Conservation (phyloP, 306 rosid species). For the Albizia julibrissin region DNA sequence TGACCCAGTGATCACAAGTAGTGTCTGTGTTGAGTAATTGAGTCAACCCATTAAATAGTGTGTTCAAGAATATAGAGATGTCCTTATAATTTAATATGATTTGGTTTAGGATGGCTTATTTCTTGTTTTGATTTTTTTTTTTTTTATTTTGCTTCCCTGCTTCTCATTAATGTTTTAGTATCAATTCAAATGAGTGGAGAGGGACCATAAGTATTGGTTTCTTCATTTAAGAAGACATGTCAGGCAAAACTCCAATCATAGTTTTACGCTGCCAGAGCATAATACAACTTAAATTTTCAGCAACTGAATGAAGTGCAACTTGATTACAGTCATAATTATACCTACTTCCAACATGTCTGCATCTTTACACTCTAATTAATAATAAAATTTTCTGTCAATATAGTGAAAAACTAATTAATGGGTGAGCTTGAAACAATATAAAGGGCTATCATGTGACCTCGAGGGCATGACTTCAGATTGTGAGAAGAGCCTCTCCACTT, state of each 20-base stretch:
- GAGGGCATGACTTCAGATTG: too few species aligned
- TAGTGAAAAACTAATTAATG: not conserved
- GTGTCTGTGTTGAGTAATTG: not conserved
- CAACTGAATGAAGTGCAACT: not conserved
- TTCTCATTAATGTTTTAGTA: not conserved
- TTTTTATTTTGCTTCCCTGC: not conserved
- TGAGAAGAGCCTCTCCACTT: too few species aligned
- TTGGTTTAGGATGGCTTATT: not conserved
- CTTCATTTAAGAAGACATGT: not conserved
- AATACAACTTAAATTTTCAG: not conserved
- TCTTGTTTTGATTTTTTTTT: not conserved
- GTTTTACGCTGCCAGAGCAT: not conserved
- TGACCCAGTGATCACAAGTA: not conserved
- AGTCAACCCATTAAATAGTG: not conserved
- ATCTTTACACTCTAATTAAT: not conserved
- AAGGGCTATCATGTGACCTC: too few species aligned
- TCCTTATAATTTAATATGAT: not conserved
- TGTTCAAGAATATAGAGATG: not conserved
- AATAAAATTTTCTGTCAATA: not conserved
- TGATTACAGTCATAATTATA: not conserved
- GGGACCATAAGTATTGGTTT: not conserved
- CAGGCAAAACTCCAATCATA: not conserved
- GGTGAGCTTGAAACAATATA: too few species aligned
- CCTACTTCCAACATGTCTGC: not conserved
- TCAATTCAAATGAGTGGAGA: not conserved